phyloP scores from a whole-genome alignment of 306 rosid species.

The Cyclanthera cordifolia region DNA sequence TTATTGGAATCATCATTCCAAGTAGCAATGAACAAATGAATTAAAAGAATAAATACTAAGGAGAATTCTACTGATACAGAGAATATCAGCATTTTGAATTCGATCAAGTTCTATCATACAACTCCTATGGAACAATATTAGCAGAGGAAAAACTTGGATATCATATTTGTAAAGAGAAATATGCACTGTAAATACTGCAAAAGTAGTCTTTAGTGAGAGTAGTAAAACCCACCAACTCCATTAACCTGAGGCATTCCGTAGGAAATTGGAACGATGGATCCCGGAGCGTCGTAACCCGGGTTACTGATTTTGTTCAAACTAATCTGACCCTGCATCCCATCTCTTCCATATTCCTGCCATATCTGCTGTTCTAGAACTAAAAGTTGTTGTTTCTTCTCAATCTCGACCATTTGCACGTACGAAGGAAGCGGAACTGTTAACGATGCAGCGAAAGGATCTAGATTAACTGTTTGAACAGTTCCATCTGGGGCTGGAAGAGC shows the following conservation, averaged over 20 bases:
- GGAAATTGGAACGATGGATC: constrained; percentile 38
- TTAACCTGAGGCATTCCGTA: constrained; percentile 76
- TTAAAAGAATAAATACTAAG: neutral
- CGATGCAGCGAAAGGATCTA: constrained; percentile 81
- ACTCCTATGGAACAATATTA: neutral
- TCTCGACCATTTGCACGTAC: constrained; percentile 85
- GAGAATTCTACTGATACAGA: neutral
- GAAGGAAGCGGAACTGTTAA: constrained; percentile 66
- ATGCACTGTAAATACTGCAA: constrained; percentile 29
- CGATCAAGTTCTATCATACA: neutral
- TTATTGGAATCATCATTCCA: neutral
- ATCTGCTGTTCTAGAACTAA: constrained; percentile 69
- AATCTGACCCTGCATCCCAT: constrained; percentile 88
- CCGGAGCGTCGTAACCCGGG: constrained; percentile 43
- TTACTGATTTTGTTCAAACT: constrained; percentile 55
- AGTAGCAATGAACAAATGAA: neutral
- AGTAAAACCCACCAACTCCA: constrained; percentile 84
- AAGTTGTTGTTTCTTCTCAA: constrained; percentile 86
- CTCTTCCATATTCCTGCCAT: constrained; percentile 78
- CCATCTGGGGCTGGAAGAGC: constrained; percentile 98
- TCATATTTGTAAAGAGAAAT: constrained; percentile 17
- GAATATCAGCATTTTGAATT: neutral
- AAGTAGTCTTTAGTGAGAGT: constrained; percentile 36
- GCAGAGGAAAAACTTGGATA: constrained; percentile 1
- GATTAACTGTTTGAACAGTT: constrained; percentile 63